Percentiles rank a stretch among this genome's conserved stretches.
phyloP scores from a whole-genome alignment of 305 asterid species.

The Galium porrigens region DNA sequence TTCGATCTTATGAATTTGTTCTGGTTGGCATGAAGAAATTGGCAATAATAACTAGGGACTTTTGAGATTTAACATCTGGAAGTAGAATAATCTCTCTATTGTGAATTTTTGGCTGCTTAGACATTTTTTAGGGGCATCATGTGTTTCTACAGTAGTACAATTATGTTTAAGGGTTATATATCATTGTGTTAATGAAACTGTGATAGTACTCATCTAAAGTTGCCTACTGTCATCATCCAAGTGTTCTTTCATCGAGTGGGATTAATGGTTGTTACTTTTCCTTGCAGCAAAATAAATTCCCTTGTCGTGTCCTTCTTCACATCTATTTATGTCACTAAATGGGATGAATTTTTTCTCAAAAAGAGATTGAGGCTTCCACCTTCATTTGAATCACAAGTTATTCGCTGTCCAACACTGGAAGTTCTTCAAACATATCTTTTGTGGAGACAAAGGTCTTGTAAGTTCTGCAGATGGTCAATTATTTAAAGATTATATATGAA shows the following conservation, averaged over 20 bases:
- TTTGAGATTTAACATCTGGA: neutral
- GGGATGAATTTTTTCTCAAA: constrained; percentile 46
- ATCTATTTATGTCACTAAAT: constrained; percentile 47
- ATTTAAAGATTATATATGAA: no score
- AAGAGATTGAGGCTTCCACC: constrained; percentile 43
- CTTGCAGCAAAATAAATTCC: constrained; percentile 65
- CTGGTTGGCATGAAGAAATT: neutral
- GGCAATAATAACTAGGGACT: neutral
- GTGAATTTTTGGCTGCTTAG: neutral
- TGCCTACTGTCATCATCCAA: neutral
- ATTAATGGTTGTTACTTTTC: constrained; percentile 18
- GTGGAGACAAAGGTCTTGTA: constrained; percentile 65
- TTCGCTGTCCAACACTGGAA: constrained; percentile 50
- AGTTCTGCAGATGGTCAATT: constrained; percentile 8
- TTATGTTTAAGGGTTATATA: no score
- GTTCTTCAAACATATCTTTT: constrained; percentile 70
- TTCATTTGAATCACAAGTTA: constrained; percentile 50
- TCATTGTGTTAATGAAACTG: no score
- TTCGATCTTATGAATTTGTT: neutral
- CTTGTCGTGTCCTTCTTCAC: constrained; percentile 56
- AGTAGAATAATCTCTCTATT: neutral
- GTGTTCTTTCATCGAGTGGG: constrained; percentile 5
- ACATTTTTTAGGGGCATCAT: neutral
- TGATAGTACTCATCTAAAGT: neutral
- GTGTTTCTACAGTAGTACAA: neutral